Base-by-base conservation (phyloP, 2,329 filamentous ascomycete species). In the Emmonsia crescens region DNA sequence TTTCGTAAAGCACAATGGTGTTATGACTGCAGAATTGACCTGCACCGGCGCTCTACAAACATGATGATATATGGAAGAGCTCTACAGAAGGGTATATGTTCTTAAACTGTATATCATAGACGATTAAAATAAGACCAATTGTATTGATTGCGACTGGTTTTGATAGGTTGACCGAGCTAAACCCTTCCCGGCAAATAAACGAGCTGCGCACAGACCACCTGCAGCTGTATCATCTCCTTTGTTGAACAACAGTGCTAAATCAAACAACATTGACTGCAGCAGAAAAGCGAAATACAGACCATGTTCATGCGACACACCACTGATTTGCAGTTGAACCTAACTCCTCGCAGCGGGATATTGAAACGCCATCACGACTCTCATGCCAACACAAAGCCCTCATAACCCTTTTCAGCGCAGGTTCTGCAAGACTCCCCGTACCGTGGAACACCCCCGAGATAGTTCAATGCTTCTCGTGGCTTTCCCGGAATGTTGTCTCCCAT, bases 401-500 rank as follows among this genome's bases (percentile, higher is more conserved):
- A 57, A 4, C 38, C 40, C 10, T 57, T 46, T 40, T 57, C 5
- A 44, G 55, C 55, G 36, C 24, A 44, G 27, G n/a, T 27, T 21
- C 21, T 19, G 40, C 55, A 57, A n/a, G 2, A n/a, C 36, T 46
- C 5, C 40, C 16, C 27, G 27, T 57, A 57, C 27, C 21, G 38
- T 29, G 58, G 58, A 21, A 70, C 61, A 9, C 71, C 71, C 31
- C 70, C 70, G 6, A 68, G 59, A 52, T 71, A 85, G 59, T 78
- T 78, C 14, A 83, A 71, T 2, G 77, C 77, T 71, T 85, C 82
- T n/a, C 75, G 74, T 0, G 74, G 66, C 72, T 85, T 85, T 0
- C 78, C 81, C 0, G 82, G 82, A 2, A 84, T 74, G 49, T 75
- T 82, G 0, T 77, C 78, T 2, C 83, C 83, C 80, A 84, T 82